phyloP scores from a whole-genome alignment of 1,139 yeast species.

The Debaryomycetaceae sp. region DNA sequence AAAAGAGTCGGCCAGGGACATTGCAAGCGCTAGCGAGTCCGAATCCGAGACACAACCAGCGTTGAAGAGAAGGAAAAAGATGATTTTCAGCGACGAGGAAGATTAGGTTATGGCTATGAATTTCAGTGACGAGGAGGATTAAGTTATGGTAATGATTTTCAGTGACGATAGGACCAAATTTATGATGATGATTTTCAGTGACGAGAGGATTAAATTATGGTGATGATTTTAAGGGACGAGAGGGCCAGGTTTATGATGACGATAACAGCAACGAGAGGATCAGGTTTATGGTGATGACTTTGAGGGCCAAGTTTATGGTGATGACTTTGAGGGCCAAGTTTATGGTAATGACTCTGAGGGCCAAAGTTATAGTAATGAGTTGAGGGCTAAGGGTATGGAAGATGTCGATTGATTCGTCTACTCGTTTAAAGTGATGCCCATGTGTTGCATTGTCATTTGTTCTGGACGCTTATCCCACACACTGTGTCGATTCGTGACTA shows the following conservation, averaged over 20 bases:
- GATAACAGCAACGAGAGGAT: no score
- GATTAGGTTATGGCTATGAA: constrained; percentile 8
- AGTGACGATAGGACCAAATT: constrained; percentile 12
- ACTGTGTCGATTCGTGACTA: constrained; percentile 18
- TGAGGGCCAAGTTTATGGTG: no score
- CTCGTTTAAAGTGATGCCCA: no score
- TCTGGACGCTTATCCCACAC: constrained; percentile 18
- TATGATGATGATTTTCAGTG: background rate
- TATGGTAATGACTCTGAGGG: no score
- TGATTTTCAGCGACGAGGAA: constrained; percentile 17
- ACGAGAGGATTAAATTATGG: constrained; percentile 12
- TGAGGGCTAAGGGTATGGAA: no score
- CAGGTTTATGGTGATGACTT: no score
- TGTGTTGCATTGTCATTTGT: no score
- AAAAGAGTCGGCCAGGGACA: constrained; percentile 1
- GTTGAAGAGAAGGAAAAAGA: constrained; percentile 6
- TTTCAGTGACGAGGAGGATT: constrained; percentile 19
- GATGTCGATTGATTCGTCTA: no score
- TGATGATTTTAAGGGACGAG: no score
- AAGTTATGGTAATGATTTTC: background rate
- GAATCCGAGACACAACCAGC: constrained; percentile 1
- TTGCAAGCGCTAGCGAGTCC: constrained; percentile 1
- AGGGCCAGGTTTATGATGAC: no score
- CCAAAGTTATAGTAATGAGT: no score
- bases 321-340: no score